Conservation (phyloP, 208 protist species). For the Trypanosoma vivax region DNA sequence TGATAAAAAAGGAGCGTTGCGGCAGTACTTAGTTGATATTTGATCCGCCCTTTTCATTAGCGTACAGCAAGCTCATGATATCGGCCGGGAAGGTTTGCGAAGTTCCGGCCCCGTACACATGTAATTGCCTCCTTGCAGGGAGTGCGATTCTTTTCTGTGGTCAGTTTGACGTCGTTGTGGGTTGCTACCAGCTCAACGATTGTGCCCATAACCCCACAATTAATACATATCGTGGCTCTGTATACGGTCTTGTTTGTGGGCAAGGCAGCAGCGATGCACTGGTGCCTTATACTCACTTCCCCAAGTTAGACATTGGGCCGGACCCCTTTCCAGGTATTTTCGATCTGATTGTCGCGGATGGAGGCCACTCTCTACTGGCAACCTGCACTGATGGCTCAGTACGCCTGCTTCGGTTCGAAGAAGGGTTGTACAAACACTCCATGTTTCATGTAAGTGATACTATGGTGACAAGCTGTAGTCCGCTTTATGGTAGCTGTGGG, state of each 20-base stretch:
- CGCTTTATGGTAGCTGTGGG: conserved; percentile 18
- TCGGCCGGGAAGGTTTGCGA: conserved; percentile 2
- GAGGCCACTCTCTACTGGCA: conserved; percentile 22
- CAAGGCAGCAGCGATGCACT: not conserved
- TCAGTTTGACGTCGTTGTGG: conserved; percentile 12
- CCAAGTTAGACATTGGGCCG: not conserved
- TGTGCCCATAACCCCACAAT: not conserved
- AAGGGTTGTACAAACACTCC: conserved; percentile 1
- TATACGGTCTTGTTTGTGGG: conserved; percentile 12
- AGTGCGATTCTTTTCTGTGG: not conserved
- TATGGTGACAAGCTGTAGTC: conserved; percentile 76
- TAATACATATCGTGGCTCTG: conserved; percentile 7
- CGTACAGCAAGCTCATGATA: conserved; percentile 1
- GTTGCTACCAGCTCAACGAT: conserved; percentile 35
- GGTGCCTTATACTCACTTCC: not conserved
- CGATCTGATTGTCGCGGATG: conserved; percentile 23
- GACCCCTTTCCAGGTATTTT: conserved; percentile 55
- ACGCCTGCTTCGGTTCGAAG: conserved; percentile 28
- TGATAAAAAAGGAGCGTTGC: not conserved
- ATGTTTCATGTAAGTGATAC: conserved; percentile 39
- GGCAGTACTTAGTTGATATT: not conserved
- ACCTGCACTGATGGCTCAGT: conserved; percentile 70
- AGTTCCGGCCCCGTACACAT: conserved; percentile 27
- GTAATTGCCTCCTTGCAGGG: conserved; percentile 62
- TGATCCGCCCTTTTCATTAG: not conserved